Base-by-base conservation (phyloP, 2,329 filamentous ascomycete species). In the Epichloe coenophiala region DNA sequence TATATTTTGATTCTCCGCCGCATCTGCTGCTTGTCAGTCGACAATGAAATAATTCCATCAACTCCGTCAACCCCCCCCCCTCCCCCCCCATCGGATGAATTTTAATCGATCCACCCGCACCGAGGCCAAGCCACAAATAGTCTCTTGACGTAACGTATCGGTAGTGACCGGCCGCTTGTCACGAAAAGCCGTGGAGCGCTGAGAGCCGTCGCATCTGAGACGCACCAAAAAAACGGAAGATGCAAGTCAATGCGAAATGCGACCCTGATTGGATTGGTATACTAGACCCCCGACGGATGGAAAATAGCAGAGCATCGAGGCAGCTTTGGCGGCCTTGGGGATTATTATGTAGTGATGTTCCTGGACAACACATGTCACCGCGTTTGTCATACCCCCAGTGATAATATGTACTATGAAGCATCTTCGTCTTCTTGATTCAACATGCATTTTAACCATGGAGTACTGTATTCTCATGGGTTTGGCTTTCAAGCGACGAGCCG, bases 71-170 rank as follows among this genome's bases (percentile, higher is more conserved):
- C 1, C 17, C 17, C 17, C 17, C 17, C 17, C 17, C 17, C 17
- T 2, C 17, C 17, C 21, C 40, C 40, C 40, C 40, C 19, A 19
- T 19, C 19, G 19, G 40, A 13, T 12, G 38, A 17, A 40, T 23
- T 23, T 42, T 21, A 13, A 21, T 42, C 40, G 11, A 42, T 42
- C 19, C 40, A 42, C 40, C 17, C n/a, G n/a, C 15, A 31, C 27
- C 21, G 41, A 5, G 41, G n/a, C 15, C 12, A 38, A 38, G 35
- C 21, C 36, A 15, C 19, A 11, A n/a, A 19, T 4, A 9, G 33
- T 17, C 17, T 38, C 48, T 45, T 52, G 53, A 50, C 48, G 53
- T 52, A 51, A 54, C 50, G 50, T 50, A 50, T 54, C 52, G 50
- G 47, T 47, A 50, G 45, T 54, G 31, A 35, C 50, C 44, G 41